These are phyloP conservation scores for Ceratobasidium sp. DNA, from an alignment of 1,284 basidiomycete genomes.

Conservation along the genomic window DNA sequence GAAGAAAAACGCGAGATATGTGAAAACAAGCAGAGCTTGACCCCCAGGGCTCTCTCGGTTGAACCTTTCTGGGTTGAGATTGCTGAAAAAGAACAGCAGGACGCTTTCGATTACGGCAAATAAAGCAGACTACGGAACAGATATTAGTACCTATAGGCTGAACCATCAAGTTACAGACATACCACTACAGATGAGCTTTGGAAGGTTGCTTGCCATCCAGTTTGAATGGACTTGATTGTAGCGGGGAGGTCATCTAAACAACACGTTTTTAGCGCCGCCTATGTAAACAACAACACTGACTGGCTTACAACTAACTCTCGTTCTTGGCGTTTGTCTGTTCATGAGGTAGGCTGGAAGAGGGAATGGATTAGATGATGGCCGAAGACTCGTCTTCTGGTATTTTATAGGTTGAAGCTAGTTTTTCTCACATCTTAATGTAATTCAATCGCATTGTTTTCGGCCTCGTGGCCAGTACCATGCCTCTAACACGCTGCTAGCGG, in stretches of 20 bases:
- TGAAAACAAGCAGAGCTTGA: not conserved
- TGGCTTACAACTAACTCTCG: conserved; percentile 9
- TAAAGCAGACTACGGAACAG: not conserved
- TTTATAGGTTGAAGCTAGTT: not conserved
- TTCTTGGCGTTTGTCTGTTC: not conserved
- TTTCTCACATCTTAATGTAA: not conserved
- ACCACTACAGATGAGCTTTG: conserved; percentile 31
- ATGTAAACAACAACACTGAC: not conserved
- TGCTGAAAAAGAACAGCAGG: conserved; percentile 19
- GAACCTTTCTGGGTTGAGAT: not conserved
- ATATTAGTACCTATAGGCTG: not conserved
- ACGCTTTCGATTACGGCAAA: conserved; percentile 28
- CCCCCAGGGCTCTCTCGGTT: conserved; percentile 1
- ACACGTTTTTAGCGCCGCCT: not conserved
- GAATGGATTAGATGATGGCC: not conserved
- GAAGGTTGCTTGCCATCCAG: conserved; percentile 21
- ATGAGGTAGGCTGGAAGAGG: not conserved
- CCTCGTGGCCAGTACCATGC: no score
- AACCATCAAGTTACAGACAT: not conserved
- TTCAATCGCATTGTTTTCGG: not conserved
- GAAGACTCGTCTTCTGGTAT: not conserved
- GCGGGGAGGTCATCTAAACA: conserved; percentile 19
- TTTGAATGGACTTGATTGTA: conserved; percentile 30
- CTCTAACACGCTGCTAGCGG: no score
- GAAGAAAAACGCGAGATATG: conserved; percentile 26